These are phyloP conservation scores for Fusarium verrucosum DNA, from an alignment of 2,329 filamentous ascomycete species.

Conservation along the genomic window DNA sequence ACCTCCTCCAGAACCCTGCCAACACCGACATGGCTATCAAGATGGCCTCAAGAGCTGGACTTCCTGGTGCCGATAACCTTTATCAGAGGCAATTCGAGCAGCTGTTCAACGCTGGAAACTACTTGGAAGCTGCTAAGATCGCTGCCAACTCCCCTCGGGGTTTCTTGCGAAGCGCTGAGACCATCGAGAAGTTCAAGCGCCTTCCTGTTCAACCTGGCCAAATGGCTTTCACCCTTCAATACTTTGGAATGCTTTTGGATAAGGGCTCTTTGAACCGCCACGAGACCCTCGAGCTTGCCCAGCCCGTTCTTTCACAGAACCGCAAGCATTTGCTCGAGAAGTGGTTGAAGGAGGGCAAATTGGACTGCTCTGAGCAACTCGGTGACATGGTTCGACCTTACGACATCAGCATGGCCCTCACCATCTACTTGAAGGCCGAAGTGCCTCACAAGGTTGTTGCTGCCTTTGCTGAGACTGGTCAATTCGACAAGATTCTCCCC, in stretches of 20 bases:
- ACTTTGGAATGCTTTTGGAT: conserved; percentile 96
- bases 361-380: conserved; percentile 94
- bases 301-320: conserved; percentile 91
- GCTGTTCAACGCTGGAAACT: conserved; percentile 81
- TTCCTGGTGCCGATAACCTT: conserved; percentile 92
- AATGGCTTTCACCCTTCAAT: conserved; percentile 94
- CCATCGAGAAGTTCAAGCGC: conserved; percentile 94
- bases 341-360: conserved; percentile 96
- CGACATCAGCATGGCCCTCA: conserved; percentile 86
- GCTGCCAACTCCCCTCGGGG: conserved; percentile 96
- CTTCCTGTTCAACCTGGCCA: conserved; percentile 82
- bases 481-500: conserved; percentile 95
- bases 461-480: conserved; percentile 91
- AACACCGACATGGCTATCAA: conserved; percentile 95
- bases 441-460: conserved; percentile 94
- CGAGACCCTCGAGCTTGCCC: conserved; percentile 92
- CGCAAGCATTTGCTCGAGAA: conserved; percentile 97
- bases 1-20: conserved; percentile 94
- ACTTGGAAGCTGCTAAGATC: conserved; percentile 89
- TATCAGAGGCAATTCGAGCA: conserved; percentile 94
- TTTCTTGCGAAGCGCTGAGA: conserved; percentile 92
- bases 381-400: conserved; percentile 93
- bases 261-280: conserved; percentile 93
- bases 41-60: conserved; percentile 90
- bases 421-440: conserved; percentile 90